Percentiles rank a stretch among this genome's conserved stretches.
These are phyloP conservation scores for Shiraia bambusicola DNA, from an alignment of 2,329 filamentous ascomycete species.

Conservation along the genomic window DNA sequence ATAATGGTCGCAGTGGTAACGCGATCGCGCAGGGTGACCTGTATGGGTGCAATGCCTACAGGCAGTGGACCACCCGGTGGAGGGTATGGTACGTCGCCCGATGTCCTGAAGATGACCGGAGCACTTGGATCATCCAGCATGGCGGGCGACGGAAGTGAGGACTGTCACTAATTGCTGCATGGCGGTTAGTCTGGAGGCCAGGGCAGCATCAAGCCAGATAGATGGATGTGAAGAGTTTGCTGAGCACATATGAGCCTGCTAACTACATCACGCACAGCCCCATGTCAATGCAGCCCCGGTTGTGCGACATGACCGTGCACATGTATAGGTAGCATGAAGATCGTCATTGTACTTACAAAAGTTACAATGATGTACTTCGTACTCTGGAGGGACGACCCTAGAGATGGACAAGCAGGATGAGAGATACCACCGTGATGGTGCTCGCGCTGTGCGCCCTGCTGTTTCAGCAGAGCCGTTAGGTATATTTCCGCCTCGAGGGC, in stretches of 20 bases:
- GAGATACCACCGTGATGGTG: constrained; percentile 23
- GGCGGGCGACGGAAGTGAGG: constrained; percentile 24
- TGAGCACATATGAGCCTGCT: neutral
- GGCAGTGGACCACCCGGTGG: constrained; percentile 65
- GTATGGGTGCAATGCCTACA: constrained; percentile 67
- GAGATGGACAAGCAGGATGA: constrained; percentile 21
- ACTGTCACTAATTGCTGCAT: constrained; percentile 4
- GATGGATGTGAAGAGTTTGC: constrained; percentile 3
- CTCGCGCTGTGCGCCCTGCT: neutral
- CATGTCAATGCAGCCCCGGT: constrained; percentile 3
- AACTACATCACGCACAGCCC: neutral
- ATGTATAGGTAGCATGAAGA: constrained; percentile 7
- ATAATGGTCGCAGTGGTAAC: constrained; percentile 82
- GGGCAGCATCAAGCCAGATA: constrained; percentile 4
- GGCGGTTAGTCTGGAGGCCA: constrained; percentile 8
- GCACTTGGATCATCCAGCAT: constrained; percentile 79
- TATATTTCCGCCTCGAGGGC: neutral
- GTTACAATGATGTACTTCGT: constrained; percentile 13
- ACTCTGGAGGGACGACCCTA: constrained; percentile 8
- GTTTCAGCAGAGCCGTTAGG: neutral
- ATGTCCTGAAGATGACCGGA: constrained; percentile 69
- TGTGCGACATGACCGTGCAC: neutral
- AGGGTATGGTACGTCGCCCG: constrained; percentile 66
- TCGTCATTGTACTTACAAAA: constrained; percentile 1
- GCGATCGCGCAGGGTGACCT: constrained; percentile 80